Evolutionary conservation across 441 rosid species (phyloP), one percentile per base, ranked within the genome.

Genomic region (Pelargonium citronellum): DNA sequence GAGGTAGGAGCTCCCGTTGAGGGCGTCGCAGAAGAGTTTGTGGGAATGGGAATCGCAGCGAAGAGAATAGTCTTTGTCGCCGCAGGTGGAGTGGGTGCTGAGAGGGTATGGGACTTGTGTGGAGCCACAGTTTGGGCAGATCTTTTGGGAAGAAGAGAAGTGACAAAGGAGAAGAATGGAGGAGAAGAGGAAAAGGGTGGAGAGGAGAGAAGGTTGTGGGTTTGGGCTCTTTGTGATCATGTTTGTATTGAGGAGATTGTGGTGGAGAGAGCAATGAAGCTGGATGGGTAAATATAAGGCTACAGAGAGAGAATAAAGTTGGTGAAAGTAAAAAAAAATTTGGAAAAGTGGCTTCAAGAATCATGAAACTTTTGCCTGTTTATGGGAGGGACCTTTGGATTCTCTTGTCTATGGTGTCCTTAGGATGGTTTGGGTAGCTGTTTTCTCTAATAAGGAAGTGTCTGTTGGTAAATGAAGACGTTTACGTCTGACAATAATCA

Each of bases 61-160:
- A 55, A 88, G 79, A 63, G 78, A 76, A 58, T 88, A 88, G 51
- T 73, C 41, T 0, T 82, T 83, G 44, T 88, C 82, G 44, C 92
- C 92, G 27, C 92, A 88, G 30, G 49, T 10, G 37, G 87, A 79
- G 51, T 64, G 57, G 16, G 90, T 88, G 82, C 93, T 88, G 4
- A 88, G 77, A 22, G 90, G 90, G 69, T 86, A 88, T 19, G 90
- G 87, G 34, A 88, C 78, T 19, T 73, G 66, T 1, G 77, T 64
- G 67, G 77, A 61, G 17, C 92, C 89, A 68, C 90, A 85, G 77
- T 69, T 81, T 13, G 86, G 85, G 75, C 88, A 84, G 9, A 71
- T 70, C 66, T 71, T 83, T 27, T 75, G 84, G 11, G 86, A 62
- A 68, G 51, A 73, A 74, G 76, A 73, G 19, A 51, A 22, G 39